Conservation (phyloP, 805 yeast genomes). For the Metahyphopichia silvanorum region DNA sequence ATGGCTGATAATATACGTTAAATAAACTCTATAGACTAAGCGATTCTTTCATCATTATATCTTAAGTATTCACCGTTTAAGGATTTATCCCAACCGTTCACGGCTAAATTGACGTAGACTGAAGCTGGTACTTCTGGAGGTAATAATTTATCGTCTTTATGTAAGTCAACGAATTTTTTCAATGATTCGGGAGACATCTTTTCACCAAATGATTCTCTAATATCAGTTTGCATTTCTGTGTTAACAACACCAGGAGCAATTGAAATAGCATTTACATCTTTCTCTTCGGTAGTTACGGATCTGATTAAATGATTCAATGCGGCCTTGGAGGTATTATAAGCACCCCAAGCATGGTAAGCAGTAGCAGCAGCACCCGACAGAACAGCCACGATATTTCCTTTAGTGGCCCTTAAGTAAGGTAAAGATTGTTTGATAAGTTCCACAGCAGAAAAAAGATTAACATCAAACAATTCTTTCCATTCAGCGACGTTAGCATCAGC, state of each 20-base stretch:
- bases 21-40: too few species aligned
- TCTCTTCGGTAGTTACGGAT: conserved; percentile 68
- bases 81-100: conserved; percentile 51
- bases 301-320: conserved; percentile 76
- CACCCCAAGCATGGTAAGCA: conserved; percentile 74
- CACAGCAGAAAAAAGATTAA: conserved; percentile 77
- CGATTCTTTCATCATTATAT: conserved; percentile 49
- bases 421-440: conserved; percentile 52
- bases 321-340: conserved; percentile 90
- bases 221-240: conserved; percentile 81
- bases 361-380: conserved; percentile 84
- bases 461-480: conserved; percentile 67
- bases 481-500: conserved; percentile 48
- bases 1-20: too few species aligned
- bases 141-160: conserved; percentile 54
- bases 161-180: conserved; percentile 61
- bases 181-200: conserved; percentile 61
- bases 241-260: conserved; percentile 96
- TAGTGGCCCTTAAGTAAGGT: conserved; percentile 52
- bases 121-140: conserved; percentile 72
- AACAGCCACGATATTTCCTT: conserved; percentile 72
- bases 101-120: conserved; percentile 63
- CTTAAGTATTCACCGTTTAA: conserved; percentile 70
- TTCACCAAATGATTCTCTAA: conserved; percentile 59
- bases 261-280: conserved; percentile 54